Evolutionary conservation across 768 basidiomycete genomes (phyloP), one percentile per base, ranked within the genome.

Genomic region (Candolleomyces aberdarensis): DNA sequence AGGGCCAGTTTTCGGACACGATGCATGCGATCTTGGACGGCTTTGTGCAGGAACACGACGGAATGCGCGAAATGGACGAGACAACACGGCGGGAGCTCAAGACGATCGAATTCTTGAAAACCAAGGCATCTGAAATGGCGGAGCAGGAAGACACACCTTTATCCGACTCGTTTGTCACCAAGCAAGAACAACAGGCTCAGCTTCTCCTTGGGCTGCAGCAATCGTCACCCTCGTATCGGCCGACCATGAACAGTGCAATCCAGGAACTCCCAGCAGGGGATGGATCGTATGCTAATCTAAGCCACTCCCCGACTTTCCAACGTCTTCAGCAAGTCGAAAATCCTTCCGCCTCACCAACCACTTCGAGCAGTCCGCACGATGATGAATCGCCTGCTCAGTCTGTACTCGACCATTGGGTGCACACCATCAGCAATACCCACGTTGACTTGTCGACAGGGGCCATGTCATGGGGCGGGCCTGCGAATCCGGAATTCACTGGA

Each of bases 361-460:
- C 82, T 17, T 83, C 87, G 22, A 83, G 83, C n/a, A 91, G 89
- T 68, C 91, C 88, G 1, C 80, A 76, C 60, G 92, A 92, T 51
- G 91, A 89, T 10, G 87, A 92, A 68, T 85, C 83, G 26, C 78
- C 87, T 7, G 91, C 91, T 3, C 92, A 94, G 68, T 83, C 83
- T 11, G 71, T 94, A 58, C 76, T 94, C 51, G 91, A 94, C 70
- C 88, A 92, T 63, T 94, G 92, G 92, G 89, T 85, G 68, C 88
- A 87, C 63, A 85, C 87, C n/a, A 83, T 92, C 64, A 89, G 84
- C 67, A 88, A 86, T 60, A 81, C 85, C 11, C 80, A 82, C 2
- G 65, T 84, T 2, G 86, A 88, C 64, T 75, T 79, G 20, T 70
- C 79, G 3, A 75, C 77, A 20, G 78, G 79, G 31, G 78, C 76